These are phyloP conservation scores for Zygoascus sp. DNA, from an alignment of 1,139 yeast genomes.

Conservation along the genomic window DNA sequence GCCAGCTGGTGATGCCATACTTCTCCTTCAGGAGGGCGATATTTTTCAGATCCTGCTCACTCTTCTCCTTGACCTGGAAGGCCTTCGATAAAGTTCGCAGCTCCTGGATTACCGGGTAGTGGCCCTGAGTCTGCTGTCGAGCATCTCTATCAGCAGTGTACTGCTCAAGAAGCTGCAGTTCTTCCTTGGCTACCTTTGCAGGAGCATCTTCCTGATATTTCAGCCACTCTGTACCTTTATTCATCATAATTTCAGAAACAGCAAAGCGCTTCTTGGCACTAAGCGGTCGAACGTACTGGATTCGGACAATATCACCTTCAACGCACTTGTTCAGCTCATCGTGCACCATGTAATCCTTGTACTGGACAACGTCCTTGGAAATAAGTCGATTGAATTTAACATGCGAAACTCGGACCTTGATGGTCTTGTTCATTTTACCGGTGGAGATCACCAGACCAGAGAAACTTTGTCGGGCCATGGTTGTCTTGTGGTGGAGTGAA, in stretches of 20 bases:
- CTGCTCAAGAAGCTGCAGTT: slow-evolving; percentile 48
- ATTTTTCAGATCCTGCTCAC: slow-evolving; percentile 33
- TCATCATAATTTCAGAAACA: slow-evolving; percentile 85
- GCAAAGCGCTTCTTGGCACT: slow-evolving; percentile 83
- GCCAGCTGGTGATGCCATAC: slow-evolving; percentile 58
- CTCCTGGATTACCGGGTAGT: slow-evolving; percentile 27
- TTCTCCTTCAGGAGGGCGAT: slow-evolving; percentile 45
- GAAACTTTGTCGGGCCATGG: slow-evolving; percentile 85
- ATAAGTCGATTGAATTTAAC: slow-evolving; percentile 26
- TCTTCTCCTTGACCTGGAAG: slow-evolving; percentile 16
- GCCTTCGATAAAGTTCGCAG: slow-evolving; percentile 22
- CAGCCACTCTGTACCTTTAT: slow-evolving; percentile 89
- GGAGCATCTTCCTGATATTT: slow-evolving; percentile 72
- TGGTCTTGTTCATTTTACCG: slow-evolving; percentile 94
- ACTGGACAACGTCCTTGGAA: slow-evolving; percentile 52
- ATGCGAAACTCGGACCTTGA: slow-evolving; percentile 79
- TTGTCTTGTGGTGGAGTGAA: slow-evolving; percentile 11
- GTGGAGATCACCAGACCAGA: slow-evolving; percentile 91
- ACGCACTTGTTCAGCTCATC: slow-evolving; percentile 89
- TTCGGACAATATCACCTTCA: slow-evolving; percentile 93
- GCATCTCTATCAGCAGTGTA: slow-evolving; percentile 35
- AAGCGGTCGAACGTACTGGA: slow-evolving; percentile 83
- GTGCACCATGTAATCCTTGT: slow-evolving; percentile 86
- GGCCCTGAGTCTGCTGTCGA: slow-evolving; percentile 24
- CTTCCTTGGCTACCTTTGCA: slow-evolving; percentile 58